Conservation (phyloP, 176 grass and related monocot genomes). For the Eleusine coracana region DNA sequence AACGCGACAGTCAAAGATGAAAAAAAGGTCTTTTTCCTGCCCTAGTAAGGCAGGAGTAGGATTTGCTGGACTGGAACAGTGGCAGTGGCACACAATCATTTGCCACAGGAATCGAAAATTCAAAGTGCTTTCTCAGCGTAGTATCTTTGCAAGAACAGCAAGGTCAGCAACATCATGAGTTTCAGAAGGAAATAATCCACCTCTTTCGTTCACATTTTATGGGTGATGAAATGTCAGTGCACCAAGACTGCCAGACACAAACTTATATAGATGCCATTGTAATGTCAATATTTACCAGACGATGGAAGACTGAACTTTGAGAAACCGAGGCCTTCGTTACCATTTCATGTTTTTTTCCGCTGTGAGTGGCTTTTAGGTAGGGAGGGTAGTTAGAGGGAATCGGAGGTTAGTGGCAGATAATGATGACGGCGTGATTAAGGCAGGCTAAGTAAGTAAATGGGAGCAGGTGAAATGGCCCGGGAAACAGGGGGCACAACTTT, state of each 20-base stretch:
- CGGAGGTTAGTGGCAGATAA: conserved; percentile 43
- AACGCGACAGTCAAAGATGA: conserved; percentile 28
- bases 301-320: background rate
- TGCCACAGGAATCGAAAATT: conserved; percentile 13
- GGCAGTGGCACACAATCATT: conserved; percentile 40
- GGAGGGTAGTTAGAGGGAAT: conserved; percentile 44
- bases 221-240: background rate
- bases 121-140: background rate
- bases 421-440: conserved; percentile 15
- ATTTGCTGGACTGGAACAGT: conserved; percentile 28
- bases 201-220: background rate
- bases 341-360: conserved; percentile 7
- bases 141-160: conserved; percentile 20
- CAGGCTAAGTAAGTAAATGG: conserved; percentile 15
- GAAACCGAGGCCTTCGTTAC: background rate
- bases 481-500: conserved; percentile 90
- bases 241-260: background rate
- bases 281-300: no score
- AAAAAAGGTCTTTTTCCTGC: conserved; percentile 20
- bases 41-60: conserved; percentile 17
- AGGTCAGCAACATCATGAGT: background rate
- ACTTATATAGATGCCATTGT: background rate
- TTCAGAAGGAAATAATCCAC: background rate
- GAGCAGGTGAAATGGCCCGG: conserved; percentile 51
- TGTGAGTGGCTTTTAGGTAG: conserved; percentile 47